Conservation (phyloP, 2,329 filamentous ascomycete genomes). For the Trichoderma gracile region DNA sequence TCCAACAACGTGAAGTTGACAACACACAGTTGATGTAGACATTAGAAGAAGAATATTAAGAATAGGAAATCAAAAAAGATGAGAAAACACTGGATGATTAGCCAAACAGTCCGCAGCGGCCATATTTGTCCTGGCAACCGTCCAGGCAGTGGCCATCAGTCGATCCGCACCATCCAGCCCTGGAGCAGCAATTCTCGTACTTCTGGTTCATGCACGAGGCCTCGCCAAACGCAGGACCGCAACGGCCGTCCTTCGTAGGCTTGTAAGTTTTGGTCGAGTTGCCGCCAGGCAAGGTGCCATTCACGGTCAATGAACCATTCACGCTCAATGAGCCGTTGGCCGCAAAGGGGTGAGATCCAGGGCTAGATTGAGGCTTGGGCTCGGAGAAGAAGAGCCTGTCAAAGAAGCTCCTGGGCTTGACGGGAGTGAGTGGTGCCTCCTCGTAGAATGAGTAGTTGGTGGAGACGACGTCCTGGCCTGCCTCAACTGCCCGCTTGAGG, state of each 20-base stretch:
- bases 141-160: slow-evolving; percentile 43
- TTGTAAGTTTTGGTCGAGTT: neutral
- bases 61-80: neutral
- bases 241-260: slow-evolving; percentile 32
- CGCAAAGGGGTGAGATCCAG: no score
- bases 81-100: neutral
- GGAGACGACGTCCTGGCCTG: neutral
- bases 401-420: no score
- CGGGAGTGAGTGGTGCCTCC: no score
- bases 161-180: slow-evolving; percentile 42
- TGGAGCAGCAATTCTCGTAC: slow-evolving; percentile 36
- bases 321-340: no score
- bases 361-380: no score
- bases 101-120: slow-evolving; percentile 30
- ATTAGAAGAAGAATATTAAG: no score
- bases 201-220: slow-evolving; percentile 33
- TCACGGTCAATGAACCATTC: no score
- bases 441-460: no score
- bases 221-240: slow-evolving; percentile 32
- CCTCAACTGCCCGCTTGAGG: neutral
- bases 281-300: no score
- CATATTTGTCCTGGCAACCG: slow-evolving; percentile 42
- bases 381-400: no score
- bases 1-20: no score
- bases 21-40: no score